Conservation (phyloP, 768 basidiomycete genomes). For the Phaeotremella skinneri region DNA sequence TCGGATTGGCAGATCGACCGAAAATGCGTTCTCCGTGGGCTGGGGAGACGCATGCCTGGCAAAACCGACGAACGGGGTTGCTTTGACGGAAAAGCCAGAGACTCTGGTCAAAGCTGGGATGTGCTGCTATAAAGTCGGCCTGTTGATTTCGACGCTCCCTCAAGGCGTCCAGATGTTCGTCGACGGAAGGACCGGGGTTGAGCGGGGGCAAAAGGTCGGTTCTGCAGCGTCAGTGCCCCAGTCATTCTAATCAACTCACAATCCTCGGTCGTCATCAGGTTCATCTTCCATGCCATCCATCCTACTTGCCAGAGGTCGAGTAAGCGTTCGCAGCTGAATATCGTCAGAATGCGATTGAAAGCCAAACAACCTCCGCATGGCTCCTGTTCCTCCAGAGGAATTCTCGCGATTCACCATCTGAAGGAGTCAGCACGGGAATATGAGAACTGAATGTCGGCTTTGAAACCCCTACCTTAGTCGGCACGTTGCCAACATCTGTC, state of each 20-base stretch:
- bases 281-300: conserved; percentile 24
- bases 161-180: conserved; percentile 57
- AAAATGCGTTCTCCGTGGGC: conserved; percentile 82
- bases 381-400: conserved; percentile 20
- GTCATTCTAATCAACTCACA: conserved; percentile 25
- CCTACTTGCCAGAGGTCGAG: conserved; percentile 10
- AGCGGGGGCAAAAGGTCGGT: conserved; percentile 38
- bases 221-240: conserved; percentile 16
- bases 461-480: conserved; percentile 19
- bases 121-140: conserved; percentile 80
- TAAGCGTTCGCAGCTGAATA: conserved; percentile 14
- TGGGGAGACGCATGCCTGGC: conserved; percentile 79
- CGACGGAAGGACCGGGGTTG: conserved; percentile 23
- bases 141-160: conserved; percentile 72
- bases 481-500: conserved; percentile 24
- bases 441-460: neutral
- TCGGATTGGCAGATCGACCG: conserved; percentile 66
- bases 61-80: conserved; percentile 67
- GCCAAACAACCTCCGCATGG: conserved; percentile 37
- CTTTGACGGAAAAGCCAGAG: conserved; percentile 86
- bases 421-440: neutral
- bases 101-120: conserved; percentile 84
- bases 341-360: conserved; percentile 22
- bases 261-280: conserved; percentile 36
- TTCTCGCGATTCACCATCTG: neutral